phyloP scores from a whole-genome alignment of 768 basidiomycete species.

The Austroboletus eburneus region DNA sequence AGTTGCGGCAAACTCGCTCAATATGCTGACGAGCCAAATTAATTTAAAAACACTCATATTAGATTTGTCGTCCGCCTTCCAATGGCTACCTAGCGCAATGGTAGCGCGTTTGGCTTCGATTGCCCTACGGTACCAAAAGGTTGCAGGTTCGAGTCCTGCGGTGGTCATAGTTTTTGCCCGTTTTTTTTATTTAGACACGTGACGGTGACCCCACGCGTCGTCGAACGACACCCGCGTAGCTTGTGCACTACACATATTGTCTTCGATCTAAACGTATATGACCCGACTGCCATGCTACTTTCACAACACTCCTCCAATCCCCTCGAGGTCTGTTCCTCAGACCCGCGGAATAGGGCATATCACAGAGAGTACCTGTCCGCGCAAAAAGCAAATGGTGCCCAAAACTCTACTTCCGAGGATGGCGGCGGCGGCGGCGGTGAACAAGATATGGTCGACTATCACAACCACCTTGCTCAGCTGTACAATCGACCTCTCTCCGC shows the following conservation, averaged over 20 bases:
- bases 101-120: constrained; percentile 96
- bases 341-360: constrained; percentile 47
- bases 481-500: constrained; percentile 29
- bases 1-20: constrained; percentile 20
- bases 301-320: constrained; percentile 76
- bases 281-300: constrained; percentile 33
- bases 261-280: no score
- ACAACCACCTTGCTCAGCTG: constrained; percentile 45
- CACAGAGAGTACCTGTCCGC: constrained; percentile 36
- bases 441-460: constrained; percentile 45
- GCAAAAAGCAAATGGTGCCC: constrained; percentile 28
- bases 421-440: constrained; percentile 37
- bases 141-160: constrained; percentile 97
- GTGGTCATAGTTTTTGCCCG: constrained; percentile 53
- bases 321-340: constrained; percentile 62
- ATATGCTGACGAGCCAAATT: constrained; percentile 3
- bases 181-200: constrained; percentile 13
- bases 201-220: constrained; percentile 11
- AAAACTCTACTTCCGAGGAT: constrained; percentile 48
- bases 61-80: rapidly evolving
- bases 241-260: no score
- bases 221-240: no score
- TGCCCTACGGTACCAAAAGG: constrained; percentile 78
- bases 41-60: neutral
- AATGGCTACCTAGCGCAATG: constrained; percentile 84